These are phyloP conservation scores for Corynespora cassiicola DNA, from an alignment of 2,329 filamentous ascomycete species.

Conservation along the genomic window DNA sequence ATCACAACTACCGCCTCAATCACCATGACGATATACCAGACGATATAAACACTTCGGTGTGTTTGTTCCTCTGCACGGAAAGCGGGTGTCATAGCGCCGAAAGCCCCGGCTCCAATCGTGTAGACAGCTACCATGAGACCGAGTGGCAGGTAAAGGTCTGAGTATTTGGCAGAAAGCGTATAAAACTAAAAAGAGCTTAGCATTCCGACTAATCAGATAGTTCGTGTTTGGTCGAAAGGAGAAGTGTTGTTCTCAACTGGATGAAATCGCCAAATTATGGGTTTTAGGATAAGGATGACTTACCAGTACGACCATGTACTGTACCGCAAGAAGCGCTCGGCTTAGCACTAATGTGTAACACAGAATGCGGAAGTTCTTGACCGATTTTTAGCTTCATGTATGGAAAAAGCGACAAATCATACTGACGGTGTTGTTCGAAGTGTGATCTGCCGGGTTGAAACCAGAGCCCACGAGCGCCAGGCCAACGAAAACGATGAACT, in stretches of 20 bases:
- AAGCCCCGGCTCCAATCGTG: slow-evolving; percentile 27
- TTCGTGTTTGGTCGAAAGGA: no score
- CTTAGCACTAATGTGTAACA: slow-evolving; percentile 44
- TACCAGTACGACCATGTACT: slow-evolving; percentile 42
- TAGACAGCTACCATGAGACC: slow-evolving; percentile 40
- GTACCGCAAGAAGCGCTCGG: slow-evolving; percentile 37
- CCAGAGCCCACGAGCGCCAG: slow-evolving; percentile 43
- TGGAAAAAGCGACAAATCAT: rapidly evolving
- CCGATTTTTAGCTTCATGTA: slow-evolving; percentile 12
- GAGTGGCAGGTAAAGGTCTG: slow-evolving; percentile 42
- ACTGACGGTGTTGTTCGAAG: slow-evolving; percentile 35
- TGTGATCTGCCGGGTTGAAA: slow-evolving; percentile 37
- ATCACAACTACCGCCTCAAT: slow-evolving; percentile 62
- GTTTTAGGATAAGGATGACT: no score
- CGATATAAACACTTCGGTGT: slow-evolving; percentile 32
- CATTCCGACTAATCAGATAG: no score
- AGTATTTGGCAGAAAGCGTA: slow-evolving; percentile 32
- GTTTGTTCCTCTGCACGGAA: slow-evolving; percentile 26
- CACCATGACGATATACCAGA: slow-evolving; percentile 53
- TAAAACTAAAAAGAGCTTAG: no score
- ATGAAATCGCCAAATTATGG: no score
- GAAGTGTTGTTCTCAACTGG: no score
- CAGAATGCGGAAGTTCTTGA: slow-evolving; percentile 42
- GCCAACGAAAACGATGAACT: slow-evolving; percentile 46
- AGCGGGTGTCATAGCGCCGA: slow-evolving; percentile 41